Percentiles rank a stretch among this genome's conserved stretches.
Evolutionary conservation across 257 asterid species (phyloP).

Genomic region (Solanum dulcamara): DNA sequence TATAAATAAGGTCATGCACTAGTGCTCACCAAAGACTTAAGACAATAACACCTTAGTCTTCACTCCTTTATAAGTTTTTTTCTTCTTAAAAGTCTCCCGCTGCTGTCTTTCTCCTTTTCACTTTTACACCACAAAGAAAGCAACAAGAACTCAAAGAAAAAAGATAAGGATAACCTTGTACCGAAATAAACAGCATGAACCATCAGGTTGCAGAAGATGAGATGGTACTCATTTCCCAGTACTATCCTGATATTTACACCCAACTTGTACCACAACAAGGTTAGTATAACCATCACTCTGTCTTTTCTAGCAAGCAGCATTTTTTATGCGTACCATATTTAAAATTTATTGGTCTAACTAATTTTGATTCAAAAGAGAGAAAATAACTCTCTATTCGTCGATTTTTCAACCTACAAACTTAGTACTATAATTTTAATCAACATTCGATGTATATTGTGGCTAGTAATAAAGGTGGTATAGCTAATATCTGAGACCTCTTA

Average conservation of each 20-base stretch:
- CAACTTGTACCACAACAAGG: conserved; percentile 32
- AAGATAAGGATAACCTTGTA: background rate
- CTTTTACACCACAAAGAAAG: background rate
- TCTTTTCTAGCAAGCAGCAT: background rate
- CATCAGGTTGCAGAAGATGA: conserved; percentile 26
- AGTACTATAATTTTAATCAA: too few relatives aligned
- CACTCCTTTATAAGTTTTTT: background rate
- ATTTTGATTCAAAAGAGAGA: background rate
- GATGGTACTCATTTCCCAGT: conserved; percentile 40
- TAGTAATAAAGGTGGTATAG: too few relatives aligned
- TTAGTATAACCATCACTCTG: background rate
- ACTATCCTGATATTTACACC: conserved; percentile 27
- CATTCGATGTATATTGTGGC: too few relatives aligned
- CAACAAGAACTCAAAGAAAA: background rate
- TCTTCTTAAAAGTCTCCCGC: background rate
- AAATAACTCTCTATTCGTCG: too few relatives aligned
- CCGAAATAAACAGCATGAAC: conserved; percentile 9
- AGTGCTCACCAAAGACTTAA: conserved; percentile 1
- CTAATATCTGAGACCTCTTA: background rate
- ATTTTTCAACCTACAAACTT: background rate
- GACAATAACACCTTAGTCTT: conserved; percentile 7
- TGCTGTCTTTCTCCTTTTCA: background rate
- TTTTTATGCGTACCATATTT: background rate
- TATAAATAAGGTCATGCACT: conserved; percentile 39
- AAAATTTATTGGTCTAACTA: background rate